A percentile compares a stretch with the other conserved stretches of the same genome.
These are phyloP conservation scores for Aristolochia californica DNA, from an alignment of 164 flowering plant genomes.

Conservation along the genomic window DNA sequence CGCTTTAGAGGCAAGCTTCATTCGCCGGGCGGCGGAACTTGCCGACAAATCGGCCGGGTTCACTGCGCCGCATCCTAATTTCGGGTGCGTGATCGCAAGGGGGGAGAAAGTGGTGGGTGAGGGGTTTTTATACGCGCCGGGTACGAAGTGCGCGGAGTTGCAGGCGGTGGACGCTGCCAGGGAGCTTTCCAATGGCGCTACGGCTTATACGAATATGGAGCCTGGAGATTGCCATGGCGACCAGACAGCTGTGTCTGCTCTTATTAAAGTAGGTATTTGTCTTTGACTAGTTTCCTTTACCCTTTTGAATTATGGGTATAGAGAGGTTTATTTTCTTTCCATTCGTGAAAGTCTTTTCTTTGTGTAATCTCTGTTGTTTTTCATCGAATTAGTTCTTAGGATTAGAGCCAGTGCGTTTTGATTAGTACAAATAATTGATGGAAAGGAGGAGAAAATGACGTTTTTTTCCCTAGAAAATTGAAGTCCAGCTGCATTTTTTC, in stretches of 20 bases:
- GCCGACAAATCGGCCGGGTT: constrained; percentile 86
- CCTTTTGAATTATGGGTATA: not conserved
- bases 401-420: too few species aligned
- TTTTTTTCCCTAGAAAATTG: too few species aligned
- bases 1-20: constrained; percentile 36
- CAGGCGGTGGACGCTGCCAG: constrained; percentile 73
- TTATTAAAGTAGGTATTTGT: constrained; percentile 41
- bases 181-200: constrained; percentile 47
- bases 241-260: constrained; percentile 63
- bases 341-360: not conserved
- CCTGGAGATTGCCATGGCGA: constrained; percentile 86
- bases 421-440: too few species aligned
- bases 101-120: constrained; percentile 55
- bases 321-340: not conserved
- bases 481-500: too few species aligned
- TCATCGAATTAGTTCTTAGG: too few species aligned
- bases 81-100: constrained; percentile 75
- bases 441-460: too few species aligned
- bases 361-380: too few species aligned
- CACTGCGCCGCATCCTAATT: constrained; percentile 91
- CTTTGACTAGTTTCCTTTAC: not conserved
- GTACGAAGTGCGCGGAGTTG: constrained; percentile 79
- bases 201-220: constrained; percentile 89
- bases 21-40: constrained; percentile 61
- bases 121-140: constrained; percentile 80